Conservation (phyloP, 352 stramenopile species). For the Thraustochytrium striatum region DNA sequence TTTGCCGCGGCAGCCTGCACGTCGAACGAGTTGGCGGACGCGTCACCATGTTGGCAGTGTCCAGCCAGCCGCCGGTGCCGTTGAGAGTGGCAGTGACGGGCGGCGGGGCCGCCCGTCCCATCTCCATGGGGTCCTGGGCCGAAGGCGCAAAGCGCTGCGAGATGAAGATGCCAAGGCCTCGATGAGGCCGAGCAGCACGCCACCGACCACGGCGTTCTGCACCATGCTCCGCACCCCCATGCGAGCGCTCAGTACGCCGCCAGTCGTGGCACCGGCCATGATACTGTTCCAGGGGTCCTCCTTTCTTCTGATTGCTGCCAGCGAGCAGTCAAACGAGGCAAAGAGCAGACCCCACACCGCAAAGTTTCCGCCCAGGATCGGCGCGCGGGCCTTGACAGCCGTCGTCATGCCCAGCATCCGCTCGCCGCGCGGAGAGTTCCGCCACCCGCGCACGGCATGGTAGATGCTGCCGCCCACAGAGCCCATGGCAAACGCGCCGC, state of each 20-base stretch:
- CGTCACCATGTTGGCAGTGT: background rate
- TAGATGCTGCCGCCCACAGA: constrained; percentile 88
- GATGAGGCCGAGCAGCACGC: constrained; percentile 47
- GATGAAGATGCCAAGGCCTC: constrained; percentile 49
- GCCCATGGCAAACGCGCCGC: constrained; percentile 80
- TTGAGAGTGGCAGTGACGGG: constrained; percentile 37
- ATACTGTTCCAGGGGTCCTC: constrained; percentile 99
- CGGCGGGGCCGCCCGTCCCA: constrained; percentile 7
- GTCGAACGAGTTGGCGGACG: background rate
- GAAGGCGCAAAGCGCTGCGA: constrained; percentile 35
- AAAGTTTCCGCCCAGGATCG: constrained; percentile 84
- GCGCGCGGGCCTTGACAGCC: constrained; percentile 87
- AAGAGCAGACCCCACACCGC: constrained; percentile 95
- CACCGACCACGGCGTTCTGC: constrained; percentile 46
- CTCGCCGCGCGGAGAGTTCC: constrained; percentile 83
- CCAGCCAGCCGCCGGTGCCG: constrained; percentile 15
- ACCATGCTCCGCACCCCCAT: constrained; percentile 63
- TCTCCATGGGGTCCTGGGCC: constrained; percentile 4
- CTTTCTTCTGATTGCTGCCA: constrained; percentile 92
- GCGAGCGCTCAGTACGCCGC: constrained; percentile 87
- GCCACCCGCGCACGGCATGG: constrained; percentile 90
- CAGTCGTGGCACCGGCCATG: constrained; percentile 88
- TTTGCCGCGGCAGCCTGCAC: background rate
- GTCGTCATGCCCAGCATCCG: constrained; percentile 67
- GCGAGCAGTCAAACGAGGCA: constrained; percentile 93